Percentiles rank a stretch among this genome's conserved stretches.
Evolutionary conservation across 306 rosid genomes (phyloP).

Genomic region (Prunus dulcis): DNA sequence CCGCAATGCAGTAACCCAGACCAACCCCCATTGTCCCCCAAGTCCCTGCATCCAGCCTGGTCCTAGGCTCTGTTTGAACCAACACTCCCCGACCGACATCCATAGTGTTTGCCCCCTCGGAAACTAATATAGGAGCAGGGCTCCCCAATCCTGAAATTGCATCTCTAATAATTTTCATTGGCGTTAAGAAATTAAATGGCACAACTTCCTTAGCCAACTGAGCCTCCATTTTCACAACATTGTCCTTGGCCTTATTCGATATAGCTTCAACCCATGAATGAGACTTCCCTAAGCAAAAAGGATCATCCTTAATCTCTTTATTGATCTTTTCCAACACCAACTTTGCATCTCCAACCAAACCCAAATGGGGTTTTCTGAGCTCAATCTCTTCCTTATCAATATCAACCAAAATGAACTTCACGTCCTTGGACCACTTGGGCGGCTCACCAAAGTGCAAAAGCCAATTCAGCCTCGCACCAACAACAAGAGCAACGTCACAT

Average conservation of each 20-base stretch:
- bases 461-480: constrained; percentile 93
- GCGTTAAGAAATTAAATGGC: constrained; percentile 74
- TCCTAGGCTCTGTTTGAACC: constrained; percentile 65
- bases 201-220: constrained; percentile 72
- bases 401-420: constrained; percentile 82
- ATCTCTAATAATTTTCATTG: constrained; percentile 56
- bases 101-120: constrained; percentile 71
- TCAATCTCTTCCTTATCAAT: constrained; percentile 67
- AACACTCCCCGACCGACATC: constrained; percentile 56
- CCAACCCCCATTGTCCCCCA: constrained; percentile 95
- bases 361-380: constrained; percentile 71
- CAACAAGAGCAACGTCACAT: constrained; percentile 85
- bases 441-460: constrained; percentile 88
- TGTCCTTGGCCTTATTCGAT: constrained; percentile 57
- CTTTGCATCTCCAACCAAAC: constrained; percentile 88
- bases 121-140: constrained; percentile 58
- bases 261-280: constrained; percentile 83
- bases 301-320: constrained; percentile 80
- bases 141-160: constrained; percentile 39
- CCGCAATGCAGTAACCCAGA: constrained; percentile 95
- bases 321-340: constrained; percentile 54
- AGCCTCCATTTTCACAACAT: constrained; percentile 73
- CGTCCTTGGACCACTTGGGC: constrained; percentile 87
- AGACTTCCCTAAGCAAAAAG: constrained; percentile 74
- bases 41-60: constrained; percentile 69